phyloP scores from a whole-genome alignment of 1,284 basidiomycete species.

The Sutorius eximius region DNA sequence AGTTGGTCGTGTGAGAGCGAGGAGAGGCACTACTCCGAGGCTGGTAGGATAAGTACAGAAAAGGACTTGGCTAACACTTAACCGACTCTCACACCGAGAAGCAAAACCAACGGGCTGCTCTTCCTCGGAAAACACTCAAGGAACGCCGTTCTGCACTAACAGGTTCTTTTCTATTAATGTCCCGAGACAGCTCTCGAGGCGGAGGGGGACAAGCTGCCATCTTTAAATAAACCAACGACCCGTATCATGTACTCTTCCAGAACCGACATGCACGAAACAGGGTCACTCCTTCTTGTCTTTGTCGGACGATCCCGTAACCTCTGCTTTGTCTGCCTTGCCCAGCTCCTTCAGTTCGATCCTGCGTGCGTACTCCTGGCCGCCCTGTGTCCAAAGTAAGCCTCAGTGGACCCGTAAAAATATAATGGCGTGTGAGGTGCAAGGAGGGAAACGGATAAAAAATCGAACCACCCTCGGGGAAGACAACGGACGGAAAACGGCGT shows the following conservation, averaged over 20 bases:
- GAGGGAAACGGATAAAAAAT: constrained; percentile 9
- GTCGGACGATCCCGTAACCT: constrained; percentile 34
- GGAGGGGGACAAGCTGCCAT: background rate
- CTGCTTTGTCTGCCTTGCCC: constrained; percentile 34
- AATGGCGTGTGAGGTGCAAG: constrained; percentile 9
- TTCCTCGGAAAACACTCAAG: constrained; percentile 2
- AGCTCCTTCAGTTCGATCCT: constrained; percentile 64
- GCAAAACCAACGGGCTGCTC: background rate
- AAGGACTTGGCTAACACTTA: constrained; percentile 23
- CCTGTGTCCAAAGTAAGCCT: constrained; percentile 47
- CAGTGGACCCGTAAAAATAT: constrained; percentile 17
- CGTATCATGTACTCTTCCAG: constrained; percentile 2
- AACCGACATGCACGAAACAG: constrained; percentile 3
- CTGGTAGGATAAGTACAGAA: constrained; percentile 20
- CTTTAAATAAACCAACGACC: constrained; percentile 5
- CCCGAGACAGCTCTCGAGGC: background rate
- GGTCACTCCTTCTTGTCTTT: constrained; percentile 42
- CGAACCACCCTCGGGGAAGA: constrained; percentile 1
- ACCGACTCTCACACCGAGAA: constrained; percentile 6
- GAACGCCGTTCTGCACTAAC: background rate
- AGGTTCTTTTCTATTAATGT: constrained; percentile 7
- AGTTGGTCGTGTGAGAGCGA: background rate
- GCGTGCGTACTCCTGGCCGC: constrained; percentile 82
- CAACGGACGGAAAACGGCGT: constrained; percentile 1
- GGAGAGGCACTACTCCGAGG: constrained; percentile 19